phyloP scores from a whole-genome alignment of 495 filamentous ascomycete genomes.

The Podospora bellae-mahoneyi region DNA sequence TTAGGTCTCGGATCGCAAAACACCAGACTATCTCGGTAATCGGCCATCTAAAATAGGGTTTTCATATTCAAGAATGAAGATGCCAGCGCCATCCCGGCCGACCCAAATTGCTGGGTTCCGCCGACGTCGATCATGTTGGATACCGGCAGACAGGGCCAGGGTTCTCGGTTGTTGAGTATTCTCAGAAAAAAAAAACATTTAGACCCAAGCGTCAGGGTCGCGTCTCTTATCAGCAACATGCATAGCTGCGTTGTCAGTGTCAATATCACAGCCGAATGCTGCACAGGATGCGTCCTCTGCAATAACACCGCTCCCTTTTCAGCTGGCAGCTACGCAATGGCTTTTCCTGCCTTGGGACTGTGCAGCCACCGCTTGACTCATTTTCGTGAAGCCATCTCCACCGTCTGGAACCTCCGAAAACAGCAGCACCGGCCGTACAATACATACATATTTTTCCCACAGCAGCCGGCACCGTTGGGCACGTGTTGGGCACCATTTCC shows the following conservation, averaged over 20 bases:
- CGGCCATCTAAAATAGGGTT: background rate
- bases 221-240: background rate
- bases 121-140: background rate
- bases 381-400: background rate
- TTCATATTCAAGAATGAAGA: too few species aligned
- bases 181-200: background rate
- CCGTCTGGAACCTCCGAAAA: background rate
- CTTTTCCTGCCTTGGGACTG: background rate
- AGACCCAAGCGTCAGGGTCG: background rate
- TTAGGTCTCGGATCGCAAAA: too few species aligned
- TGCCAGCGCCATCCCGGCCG: too few species aligned
- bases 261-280: background rate
- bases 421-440: background rate
- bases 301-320: background rate
- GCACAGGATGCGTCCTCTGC: background rate
- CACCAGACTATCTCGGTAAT: background rate
- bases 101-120: background rate
- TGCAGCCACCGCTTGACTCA: background rate
- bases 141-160: background rate
- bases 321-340: background rate
- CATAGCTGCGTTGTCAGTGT: slow-evolving; percentile 1
- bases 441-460: background rate
- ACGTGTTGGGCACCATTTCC: background rate
- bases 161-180: too few species aligned
- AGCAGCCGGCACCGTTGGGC: background rate